These are phyloP conservation scores for Huntiella omanensis DNA, from an alignment of 2,329 filamentous ascomycete genomes.

Conservation along the genomic window DNA sequence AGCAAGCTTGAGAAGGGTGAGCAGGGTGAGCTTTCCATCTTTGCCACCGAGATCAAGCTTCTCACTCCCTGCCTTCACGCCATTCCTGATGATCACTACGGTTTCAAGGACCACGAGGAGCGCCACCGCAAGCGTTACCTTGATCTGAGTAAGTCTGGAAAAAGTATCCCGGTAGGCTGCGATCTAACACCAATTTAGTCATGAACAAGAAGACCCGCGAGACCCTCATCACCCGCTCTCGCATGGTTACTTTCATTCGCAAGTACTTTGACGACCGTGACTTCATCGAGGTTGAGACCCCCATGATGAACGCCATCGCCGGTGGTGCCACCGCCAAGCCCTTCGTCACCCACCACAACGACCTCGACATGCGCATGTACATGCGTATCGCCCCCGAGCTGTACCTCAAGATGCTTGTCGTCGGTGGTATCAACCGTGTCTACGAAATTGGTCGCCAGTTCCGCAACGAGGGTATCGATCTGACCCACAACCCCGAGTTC, in stretches of 20 bases:
- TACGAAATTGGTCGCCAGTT: conserved; percentile 95
- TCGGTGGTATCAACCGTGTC: conserved; percentile 83
- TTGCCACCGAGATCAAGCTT: conserved; percentile 69
- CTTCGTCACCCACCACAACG: conserved; percentile 92
- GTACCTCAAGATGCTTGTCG: conserved; percentile 89
- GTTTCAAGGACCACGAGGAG: conserved; percentile 89
- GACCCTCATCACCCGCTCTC: conserved; percentile 62
- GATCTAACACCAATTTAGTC: conserved; percentile 21
- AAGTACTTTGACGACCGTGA: conserved; percentile 72
- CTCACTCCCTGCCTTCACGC: conserved; percentile 83
- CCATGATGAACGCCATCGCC: conserved; percentile 91
- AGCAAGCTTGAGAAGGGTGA: conserved; percentile 60
- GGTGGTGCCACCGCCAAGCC: conserved; percentile 88
- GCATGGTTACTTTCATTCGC: conserved; percentile 72
- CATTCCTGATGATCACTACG: conserved; percentile 77
- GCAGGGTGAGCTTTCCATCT: conserved; percentile 85
- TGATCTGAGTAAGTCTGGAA: conserved; percentile 40
- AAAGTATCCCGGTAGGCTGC: neutral
- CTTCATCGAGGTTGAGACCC: conserved; percentile 89
- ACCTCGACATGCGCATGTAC: conserved; percentile 83
- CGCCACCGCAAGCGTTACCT: conserved; percentile 85
- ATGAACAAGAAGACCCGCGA: conserved; percentile 82
- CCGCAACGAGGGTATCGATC: conserved; percentile 58
- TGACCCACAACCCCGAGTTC: conserved; percentile 88
- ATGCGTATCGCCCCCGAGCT: conserved; percentile 90